Conservation (phyloP, 2,329 filamentous ascomycete species). For the Fusarium haematococcum region DNA sequence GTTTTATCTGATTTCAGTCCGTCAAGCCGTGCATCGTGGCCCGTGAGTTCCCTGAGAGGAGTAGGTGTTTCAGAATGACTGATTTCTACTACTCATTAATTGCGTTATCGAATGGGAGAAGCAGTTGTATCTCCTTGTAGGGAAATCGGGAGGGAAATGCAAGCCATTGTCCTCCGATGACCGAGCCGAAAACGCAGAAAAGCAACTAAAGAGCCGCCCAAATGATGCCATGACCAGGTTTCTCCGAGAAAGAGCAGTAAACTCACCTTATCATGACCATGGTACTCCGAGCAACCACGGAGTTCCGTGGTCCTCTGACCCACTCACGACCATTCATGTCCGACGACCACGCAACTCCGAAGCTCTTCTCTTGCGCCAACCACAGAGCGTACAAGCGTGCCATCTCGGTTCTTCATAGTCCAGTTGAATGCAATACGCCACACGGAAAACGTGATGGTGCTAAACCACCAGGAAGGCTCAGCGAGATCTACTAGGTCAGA, state of each 20-base stretch:
- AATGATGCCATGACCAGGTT: background rate
- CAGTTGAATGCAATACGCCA: background rate
- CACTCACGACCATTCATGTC: background rate
- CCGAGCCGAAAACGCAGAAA: background rate
- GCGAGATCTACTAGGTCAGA: background rate
- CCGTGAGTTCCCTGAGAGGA: background rate
- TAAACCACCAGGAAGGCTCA: background rate
- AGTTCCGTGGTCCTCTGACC: background rate
- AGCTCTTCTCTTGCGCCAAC: background rate
- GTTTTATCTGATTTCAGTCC: background rate
- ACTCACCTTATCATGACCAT: background rate
- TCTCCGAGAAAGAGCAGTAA: background rate
- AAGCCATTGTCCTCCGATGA: background rate
- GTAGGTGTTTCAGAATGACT: fast-evolving
- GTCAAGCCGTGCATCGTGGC: no score
- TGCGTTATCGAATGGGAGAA: background rate
- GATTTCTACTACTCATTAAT: background rate
- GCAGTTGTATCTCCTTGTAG: no score
- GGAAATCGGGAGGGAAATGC: background rate
- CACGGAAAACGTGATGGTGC: background rate
- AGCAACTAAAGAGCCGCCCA: background rate
- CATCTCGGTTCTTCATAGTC: background rate
- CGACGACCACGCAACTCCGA: conserved; percentile 1
- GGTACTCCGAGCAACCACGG: background rate
- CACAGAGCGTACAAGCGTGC: background rate